phyloP scores from a whole-genome alignment of 2,329 filamentous ascomycete species.

The Clonostachys rhizophaga region DNA sequence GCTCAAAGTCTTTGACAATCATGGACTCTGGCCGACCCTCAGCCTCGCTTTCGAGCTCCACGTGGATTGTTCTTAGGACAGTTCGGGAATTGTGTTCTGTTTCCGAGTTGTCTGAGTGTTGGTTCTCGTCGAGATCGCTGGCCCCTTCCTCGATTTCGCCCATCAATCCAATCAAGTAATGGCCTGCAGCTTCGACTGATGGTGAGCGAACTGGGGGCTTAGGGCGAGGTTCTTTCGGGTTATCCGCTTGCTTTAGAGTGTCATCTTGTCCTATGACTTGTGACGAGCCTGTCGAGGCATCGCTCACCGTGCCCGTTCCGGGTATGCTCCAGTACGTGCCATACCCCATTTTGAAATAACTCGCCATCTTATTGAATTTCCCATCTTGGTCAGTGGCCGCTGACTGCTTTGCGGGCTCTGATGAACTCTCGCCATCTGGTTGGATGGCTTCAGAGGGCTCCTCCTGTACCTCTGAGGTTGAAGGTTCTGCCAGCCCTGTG shows the following conservation, averaged over 20 bases:
- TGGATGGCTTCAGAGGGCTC: no score
- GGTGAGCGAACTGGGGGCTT: slow-evolving; percentile 4
- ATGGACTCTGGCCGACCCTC: slow-evolving; percentile 34
- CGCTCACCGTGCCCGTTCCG: slow-evolving; percentile 9
- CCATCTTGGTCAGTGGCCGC: background rate
- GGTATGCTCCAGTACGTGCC: slow-evolving; percentile 60
- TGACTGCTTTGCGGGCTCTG: no score
- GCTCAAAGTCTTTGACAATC: slow-evolving; percentile 36
- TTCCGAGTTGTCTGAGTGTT: slow-evolving; percentile 16
- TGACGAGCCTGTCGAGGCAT: slow-evolving; percentile 7
- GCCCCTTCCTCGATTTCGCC: slow-evolving; percentile 53
- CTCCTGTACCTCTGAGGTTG: no score
- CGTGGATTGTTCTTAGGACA: slow-evolving; percentile 59
- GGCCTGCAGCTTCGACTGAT: slow-evolving; percentile 27
- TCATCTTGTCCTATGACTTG: background rate
- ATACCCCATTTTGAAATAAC: slow-evolving; percentile 63
- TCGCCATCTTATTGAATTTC: slow-evolving; percentile 37
- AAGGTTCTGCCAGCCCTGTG: background rate
- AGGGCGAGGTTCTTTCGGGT: background rate
- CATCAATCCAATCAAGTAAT: slow-evolving; percentile 64
- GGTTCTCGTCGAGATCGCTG: slow-evolving; percentile 21
- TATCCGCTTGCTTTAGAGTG: background rate
- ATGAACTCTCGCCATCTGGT: no score
- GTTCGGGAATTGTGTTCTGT: slow-evolving; percentile 46
- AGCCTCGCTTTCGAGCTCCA: slow-evolving; percentile 51